Conservation (phyloP, 306 rosid species). For the Cucurbita moschata region DNA sequence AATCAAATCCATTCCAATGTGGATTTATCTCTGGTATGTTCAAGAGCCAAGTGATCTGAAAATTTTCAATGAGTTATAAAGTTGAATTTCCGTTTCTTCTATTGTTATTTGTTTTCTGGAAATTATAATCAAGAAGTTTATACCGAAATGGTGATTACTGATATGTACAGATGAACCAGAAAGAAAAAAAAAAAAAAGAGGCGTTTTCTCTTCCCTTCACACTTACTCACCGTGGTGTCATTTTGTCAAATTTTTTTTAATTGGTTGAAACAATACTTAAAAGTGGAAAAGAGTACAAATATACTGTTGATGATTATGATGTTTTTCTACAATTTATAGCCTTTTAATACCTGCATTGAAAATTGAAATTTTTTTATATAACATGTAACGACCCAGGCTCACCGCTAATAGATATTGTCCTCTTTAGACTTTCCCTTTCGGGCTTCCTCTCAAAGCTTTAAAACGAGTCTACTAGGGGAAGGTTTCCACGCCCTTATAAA, state of each 20-base stretch:
- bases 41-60: neutral
- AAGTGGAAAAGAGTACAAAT: constrained; percentile 1
- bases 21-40: neutral
- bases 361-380: too few species aligned
- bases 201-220: neutral
- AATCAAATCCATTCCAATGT: neutral
- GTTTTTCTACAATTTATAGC: neutral
- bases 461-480: too few species aligned
- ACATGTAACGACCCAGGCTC: too few species aligned
- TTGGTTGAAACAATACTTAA: neutral
- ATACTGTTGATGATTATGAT: neutral
- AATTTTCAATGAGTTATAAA: neutral
- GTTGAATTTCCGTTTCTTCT: neutral
- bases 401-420: too few species aligned
- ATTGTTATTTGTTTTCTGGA: neutral
- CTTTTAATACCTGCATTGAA: neutral
- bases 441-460: too few species aligned
- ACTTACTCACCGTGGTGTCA: neutral
- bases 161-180: neutral
- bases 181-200: neutral
- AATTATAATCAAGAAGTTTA: neutral
- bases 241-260: neutral
- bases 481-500: too few species aligned
- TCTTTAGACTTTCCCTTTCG: too few species aligned
- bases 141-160: neutral